Evolutionary conservation across 129 eudicot species (phyloP), one percentile per base, ranked within the genome.

Genomic region (Flaveria ramosissima): DNA sequence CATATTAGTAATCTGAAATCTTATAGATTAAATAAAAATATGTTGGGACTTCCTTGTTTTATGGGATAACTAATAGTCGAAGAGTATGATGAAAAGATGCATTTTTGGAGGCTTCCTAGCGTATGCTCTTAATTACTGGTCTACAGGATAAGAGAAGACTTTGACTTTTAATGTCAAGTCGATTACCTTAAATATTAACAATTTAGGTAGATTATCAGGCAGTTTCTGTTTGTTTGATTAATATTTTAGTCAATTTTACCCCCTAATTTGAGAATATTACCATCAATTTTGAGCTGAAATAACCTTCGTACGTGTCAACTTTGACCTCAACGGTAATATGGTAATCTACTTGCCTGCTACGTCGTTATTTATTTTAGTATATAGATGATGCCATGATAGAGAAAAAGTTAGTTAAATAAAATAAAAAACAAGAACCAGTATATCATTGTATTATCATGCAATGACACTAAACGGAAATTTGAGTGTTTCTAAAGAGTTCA

Each of bases 61-160:
- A 12, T 32, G 30, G 50, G 45, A 77, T 13, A 57, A 21, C 14
- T 24, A 26, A 61, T 39, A 26, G 17, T 61, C 14, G 13, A 12
- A 61, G 68, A 47, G 63, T 63, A 20, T 69, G 53, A 16, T 47
- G 39, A 10, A 41, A 61, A 27, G 68, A 27, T 24, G 41, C 19
- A 27, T 5, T 61, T 26, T 61, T 61, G 65, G 16, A 48, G 41
- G 41, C 30, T 63, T 76, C 42, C 47, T 67, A 39, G 63, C 72
- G 13, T 47, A 30, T 65, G 69, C 46, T 30, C 42, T 5, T 63
- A 15, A 15, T 63, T 30, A 4, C 11, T 27, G 46, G 69, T 63
- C 69, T 30, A 63, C 10, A 16, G 9, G 27, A 2, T 64, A 39
- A 66, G 70, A 64, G 67, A 47, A 65, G 32, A 64, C 23, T 21